Percentiles rank a stretch among this genome's conserved stretches.
Conservation (phyloP, 2,329 filamentous ascomycete genomes). For the Lizonia empirigonia region DNA sequence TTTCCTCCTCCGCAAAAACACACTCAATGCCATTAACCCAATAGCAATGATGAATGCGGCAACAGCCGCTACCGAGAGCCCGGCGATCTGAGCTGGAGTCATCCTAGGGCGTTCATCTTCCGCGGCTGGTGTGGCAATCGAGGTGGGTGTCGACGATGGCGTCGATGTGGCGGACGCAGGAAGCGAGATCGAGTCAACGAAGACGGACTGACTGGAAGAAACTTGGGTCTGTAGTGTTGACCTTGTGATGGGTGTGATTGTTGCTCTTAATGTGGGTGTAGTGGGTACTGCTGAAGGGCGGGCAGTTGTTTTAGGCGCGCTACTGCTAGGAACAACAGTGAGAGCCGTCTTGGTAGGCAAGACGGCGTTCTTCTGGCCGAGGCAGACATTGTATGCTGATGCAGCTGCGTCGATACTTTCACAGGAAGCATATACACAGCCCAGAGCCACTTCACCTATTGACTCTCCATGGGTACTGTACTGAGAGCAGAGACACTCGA, state of each 20-base stretch:
- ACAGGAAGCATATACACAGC: constrained; percentile 46
- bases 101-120: constrained; percentile 32
- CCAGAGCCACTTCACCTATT: constrained; percentile 47
- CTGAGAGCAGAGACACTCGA: constrained; percentile 47
- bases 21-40: constrained; percentile 46
- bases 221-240: constrained; percentile 17
- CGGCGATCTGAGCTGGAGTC: constrained; percentile 48
- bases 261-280: constrained; percentile 14
- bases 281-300: constrained; percentile 13
- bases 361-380: constrained; percentile 44
- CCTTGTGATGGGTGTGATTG: constrained; percentile 18
- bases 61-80: constrained; percentile 45
- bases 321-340: constrained; percentile 36
- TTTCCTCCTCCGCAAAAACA: constrained; percentile 43
- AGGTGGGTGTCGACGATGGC: constrained; percentile 19
- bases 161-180: constrained; percentile 33
- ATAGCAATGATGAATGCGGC: constrained; percentile 47
- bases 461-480: constrained; percentile 46
- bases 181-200: constrained; percentile 34
- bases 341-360: constrained; percentile 45
- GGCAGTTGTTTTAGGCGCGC: constrained; percentile 26
- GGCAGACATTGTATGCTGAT: constrained; percentile 45
- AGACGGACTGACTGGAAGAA: constrained; percentile 29
- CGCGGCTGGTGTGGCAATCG: constrained; percentile 17
- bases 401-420: constrained; percentile 31